Evolutionary conservation across 78 protist species (phyloP).

Genomic region (Dictyostelium capitatum): DNA sequence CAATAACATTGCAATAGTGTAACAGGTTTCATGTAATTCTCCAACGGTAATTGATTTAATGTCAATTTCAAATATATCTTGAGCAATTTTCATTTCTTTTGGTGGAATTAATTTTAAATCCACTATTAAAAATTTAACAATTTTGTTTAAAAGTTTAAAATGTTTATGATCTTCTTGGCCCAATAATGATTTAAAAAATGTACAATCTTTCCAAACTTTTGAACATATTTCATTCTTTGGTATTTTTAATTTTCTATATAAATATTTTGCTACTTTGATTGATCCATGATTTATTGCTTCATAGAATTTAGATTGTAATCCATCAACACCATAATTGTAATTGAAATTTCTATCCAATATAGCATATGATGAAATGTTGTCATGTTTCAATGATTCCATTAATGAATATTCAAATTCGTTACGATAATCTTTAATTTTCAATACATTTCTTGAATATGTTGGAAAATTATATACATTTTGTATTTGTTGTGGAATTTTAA

Average conservation of each 20-base stretch:
- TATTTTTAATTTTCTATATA: not conserved
- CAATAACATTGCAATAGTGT: not conserved
- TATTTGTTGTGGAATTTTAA: not conserved
- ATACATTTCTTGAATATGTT: not conserved
- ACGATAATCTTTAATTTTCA: not conserved
- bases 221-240: not conserved
- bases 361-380: not conserved
- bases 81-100: not conserved
- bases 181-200: not conserved
- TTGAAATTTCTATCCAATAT: not conserved
- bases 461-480: not conserved
- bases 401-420: not conserved
- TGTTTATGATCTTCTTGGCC: not conserved
- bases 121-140: not conserved
- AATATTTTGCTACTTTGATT: not conserved
- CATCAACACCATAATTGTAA: not conserved
- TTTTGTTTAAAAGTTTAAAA: not conserved
- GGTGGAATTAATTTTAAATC: constrained; percentile 7
- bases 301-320: not conserved
- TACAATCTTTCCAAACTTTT: not conserved
- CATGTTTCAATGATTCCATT: not conserved
- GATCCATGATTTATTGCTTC: not conserved
- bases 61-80: not conserved
- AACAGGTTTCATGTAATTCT: not conserved
- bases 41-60: not conserved